Percentiles rank a stretch among this genome's conserved stretches.
Evolutionary conservation across 202 grass and related monocot genomes (phyloP).

Genomic region (Carex sylvatica): DNA sequence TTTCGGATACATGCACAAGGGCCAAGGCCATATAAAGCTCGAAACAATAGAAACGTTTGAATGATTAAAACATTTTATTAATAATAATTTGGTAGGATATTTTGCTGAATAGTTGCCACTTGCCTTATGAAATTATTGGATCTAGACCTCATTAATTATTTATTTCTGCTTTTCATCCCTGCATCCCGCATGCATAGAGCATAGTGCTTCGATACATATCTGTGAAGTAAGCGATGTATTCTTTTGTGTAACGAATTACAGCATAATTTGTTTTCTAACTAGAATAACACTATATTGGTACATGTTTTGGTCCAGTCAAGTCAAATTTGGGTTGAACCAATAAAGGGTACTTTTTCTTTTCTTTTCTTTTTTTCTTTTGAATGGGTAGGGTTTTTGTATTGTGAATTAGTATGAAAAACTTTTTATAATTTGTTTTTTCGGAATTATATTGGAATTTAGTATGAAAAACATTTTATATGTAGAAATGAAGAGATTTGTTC

Average conservation of each 20-base stretch:
- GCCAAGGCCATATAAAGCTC: background rate
- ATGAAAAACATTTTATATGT: no score
- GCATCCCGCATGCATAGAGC: background rate
- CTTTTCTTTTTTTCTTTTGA: background rate
- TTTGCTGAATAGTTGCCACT: slow-evolving; percentile 10
- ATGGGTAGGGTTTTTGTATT: background rate
- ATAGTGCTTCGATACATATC: background rate
- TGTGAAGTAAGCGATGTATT: background rate
- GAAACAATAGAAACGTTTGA: background rate
- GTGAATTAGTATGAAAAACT: no score
- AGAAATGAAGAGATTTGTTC: no score
- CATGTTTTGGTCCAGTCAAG: background rate
- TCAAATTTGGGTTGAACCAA: background rate
- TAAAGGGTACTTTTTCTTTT: no score
- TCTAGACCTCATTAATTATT: background rate
- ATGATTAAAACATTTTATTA: background rate
- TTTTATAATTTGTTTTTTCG: no score
- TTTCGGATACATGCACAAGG: background rate
- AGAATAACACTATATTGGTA: background rate
- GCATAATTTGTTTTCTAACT: background rate
- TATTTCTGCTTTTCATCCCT: background rate
- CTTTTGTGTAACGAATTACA: background rate
- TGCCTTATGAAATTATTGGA: background rate
- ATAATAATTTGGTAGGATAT: slow-evolving; percentile 6
- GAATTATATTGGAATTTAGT: no score